Evolutionary conservation across 495 filamentous ascomycete genomes (phyloP).

Genomic region (Chaetomium cochliodes): DNA sequence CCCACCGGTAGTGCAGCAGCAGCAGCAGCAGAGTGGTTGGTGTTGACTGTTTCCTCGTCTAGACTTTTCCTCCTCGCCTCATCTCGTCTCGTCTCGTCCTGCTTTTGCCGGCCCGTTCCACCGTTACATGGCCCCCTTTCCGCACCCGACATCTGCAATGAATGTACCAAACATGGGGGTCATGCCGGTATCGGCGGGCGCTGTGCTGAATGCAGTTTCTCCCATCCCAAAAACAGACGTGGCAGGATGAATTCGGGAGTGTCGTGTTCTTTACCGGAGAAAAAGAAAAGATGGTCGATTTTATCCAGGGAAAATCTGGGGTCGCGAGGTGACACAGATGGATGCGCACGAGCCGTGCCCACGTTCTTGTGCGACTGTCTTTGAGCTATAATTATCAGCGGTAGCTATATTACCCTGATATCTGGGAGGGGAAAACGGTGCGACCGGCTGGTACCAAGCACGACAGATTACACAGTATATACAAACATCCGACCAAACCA

Average conservation of each 20-base stretch:
- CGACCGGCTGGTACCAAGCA: no score
- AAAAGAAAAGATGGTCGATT: neutral
- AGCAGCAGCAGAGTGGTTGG: neutral
- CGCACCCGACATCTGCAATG: neutral
- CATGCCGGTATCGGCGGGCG: conserved; percentile 6
- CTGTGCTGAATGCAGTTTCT: neutral
- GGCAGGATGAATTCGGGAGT: neutral
- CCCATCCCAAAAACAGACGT: neutral
- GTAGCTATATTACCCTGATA: neutral
- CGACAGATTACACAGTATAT: no score
- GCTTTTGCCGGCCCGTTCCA: conserved; percentile 1
- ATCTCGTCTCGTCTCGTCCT: neutral
- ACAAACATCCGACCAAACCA: neutral
- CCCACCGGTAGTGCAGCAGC: neutral
- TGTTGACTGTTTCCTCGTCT: neutral
- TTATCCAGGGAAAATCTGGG: conserved; percentile 6
- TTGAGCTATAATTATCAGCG: conserved; percentile 7
- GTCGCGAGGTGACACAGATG: neutral
- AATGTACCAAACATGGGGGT: neutral
- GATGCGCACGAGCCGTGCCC: neutral
- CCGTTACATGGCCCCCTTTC: conserved; percentile 8
- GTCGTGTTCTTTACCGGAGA: neutral
- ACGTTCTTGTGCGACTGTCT: conserved; percentile 3
- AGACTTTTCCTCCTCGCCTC: neutral
- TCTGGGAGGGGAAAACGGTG: no score